phyloP scores from a whole-genome alignment of 2,329 filamentous ascomycete species.

The Exophiala lecanii-corni region DNA sequence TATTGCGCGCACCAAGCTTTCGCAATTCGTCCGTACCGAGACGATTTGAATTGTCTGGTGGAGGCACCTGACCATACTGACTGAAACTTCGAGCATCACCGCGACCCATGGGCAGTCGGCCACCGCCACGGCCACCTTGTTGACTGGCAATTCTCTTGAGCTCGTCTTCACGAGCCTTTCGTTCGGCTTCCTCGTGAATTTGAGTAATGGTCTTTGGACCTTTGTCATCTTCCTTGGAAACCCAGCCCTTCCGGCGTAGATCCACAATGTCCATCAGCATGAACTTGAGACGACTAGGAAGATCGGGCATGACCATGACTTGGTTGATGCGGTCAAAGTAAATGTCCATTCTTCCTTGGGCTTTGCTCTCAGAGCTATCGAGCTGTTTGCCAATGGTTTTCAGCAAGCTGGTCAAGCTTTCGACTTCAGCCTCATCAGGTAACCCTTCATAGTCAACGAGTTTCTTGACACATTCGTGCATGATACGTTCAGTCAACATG shows the following conservation, averaged over 20 bases:
- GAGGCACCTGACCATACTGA: constrained; percentile 59
- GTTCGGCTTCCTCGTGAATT: constrained; percentile 75
- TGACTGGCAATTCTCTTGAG: constrained; percentile 52
- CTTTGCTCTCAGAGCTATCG: constrained; percentile 69
- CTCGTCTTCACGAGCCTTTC: constrained; percentile 77
- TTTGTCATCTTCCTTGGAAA: constrained; percentile 84
- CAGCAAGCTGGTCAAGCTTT: constrained; percentile 89
- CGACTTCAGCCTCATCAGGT: constrained; percentile 92
- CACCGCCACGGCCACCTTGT: constrained; percentile 56
- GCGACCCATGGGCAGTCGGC: constrained; percentile 70
- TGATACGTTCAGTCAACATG: constrained; percentile 98
- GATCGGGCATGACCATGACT: constrained; percentile 72
- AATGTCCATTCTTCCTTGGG: constrained; percentile 78
- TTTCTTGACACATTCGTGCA: constrained; percentile 98
- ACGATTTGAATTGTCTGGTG: constrained; percentile 68
- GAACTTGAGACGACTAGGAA: constrained; percentile 85
- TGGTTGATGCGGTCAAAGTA: constrained; percentile 87
- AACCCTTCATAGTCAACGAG: constrained; percentile 90
- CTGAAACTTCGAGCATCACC: constrained; percentile 85
- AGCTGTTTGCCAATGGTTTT: constrained; percentile 87
- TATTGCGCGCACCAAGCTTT: constrained; percentile 67
- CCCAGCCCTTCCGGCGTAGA: constrained; percentile 71
- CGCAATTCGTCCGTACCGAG: constrained; percentile 89
- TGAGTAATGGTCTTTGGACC: constrained; percentile 95
- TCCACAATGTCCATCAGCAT: constrained; percentile 96